Evolutionary conservation across 1,284 basidiomycete species (phyloP), one percentile per base, ranked within the genome.

Genomic region (Sanghuangporus baumii): DNA sequence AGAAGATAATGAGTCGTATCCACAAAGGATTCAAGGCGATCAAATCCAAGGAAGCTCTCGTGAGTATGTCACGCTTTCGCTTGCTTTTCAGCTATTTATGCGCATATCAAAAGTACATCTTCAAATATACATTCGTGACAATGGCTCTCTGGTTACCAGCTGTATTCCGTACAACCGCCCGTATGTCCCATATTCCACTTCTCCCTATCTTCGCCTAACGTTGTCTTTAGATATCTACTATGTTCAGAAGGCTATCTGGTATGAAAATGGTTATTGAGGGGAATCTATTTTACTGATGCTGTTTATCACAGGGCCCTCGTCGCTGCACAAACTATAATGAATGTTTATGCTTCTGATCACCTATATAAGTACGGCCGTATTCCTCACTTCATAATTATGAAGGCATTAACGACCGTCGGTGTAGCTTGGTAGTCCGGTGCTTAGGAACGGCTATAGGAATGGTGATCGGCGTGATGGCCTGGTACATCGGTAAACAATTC

Each of bases 301-400:
- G 20, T 4, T 12, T 14, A 40, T n/a, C 12, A 16, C 52, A 78
- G 86, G 86, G 85, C 84, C 2, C 71, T 87, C 60, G 86, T 87
- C 70, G 88, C 87, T 83, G 79, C 83, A 0, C 86, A 88, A 67
- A 85, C 83, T 0, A 85, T 83, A 1, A 67, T 89, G 57, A 85
- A 82, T 47, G 78, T 87, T 12, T 85, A 81, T 63, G 79, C 81
- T 0, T 84, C 84, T 9, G 85, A 88, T 67, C 86, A 88, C 68
- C 77, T 88, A 14, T 78, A 74, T 67, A 79, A 79, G 72, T 83
- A 75, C 31, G 69, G 31, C 65, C 8, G 4, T 18, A 23, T 69
- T 23, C 66, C 74, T 47, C 63, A 64, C 2, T 73, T 73, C 36
- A 34, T 14, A 43, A 12, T n/a, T 3, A 4, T 31, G 3, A 31